Evolutionary conservation across 495 filamentous ascomycete genomes (phyloP).

Genomic region (Xanthoparmelia taractica): DNA sequence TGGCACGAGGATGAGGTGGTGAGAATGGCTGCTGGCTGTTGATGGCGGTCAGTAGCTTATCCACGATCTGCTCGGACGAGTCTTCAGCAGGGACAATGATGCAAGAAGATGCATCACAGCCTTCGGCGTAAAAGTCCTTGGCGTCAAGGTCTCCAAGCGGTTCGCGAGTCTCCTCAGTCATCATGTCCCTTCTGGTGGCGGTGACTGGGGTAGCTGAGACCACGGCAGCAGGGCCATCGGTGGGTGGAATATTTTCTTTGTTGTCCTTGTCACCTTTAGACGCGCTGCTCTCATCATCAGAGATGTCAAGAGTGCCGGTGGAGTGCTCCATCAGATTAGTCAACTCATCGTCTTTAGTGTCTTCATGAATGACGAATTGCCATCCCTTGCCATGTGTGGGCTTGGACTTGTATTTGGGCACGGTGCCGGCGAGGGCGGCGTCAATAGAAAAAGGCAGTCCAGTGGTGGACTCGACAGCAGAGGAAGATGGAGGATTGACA

Average conservation of each 20-base stretch:
- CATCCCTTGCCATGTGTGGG: constrained; percentile 39
- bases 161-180: constrained; percentile 50
- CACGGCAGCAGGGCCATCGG: constrained; percentile 17
- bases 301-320: constrained; percentile 78
- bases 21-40: constrained; percentile 15
- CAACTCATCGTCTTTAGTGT: constrained; percentile 79
- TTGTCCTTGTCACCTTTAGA: constrained; percentile 41
- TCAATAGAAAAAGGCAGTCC: constrained; percentile 67
- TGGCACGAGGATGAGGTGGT: neutral
- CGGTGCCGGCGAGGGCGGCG: constrained; percentile 60
- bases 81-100: constrained; percentile 54
- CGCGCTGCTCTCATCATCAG: constrained; percentile 47
- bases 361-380: constrained; percentile 94
- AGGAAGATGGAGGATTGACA: constrained; percentile 47
- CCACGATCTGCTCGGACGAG: constrained; percentile 25
- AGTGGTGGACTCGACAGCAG: constrained; percentile 31
- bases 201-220: constrained; percentile 7
- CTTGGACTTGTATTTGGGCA: constrained; percentile 30
- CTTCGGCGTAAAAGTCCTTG: constrained; percentile 64
- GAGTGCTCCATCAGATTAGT: constrained; percentile 88
- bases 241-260: constrained; percentile 77
- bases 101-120: constrained; percentile 53
- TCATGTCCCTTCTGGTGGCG: constrained; percentile 32
- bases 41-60: constrained; percentile 25
- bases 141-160: constrained; percentile 65